These are phyloP conservation scores for Calonectria pseudoreteaudii DNA, from an alignment of 2,329 filamentous ascomycete genomes.

Conservation along the genomic window DNA sequence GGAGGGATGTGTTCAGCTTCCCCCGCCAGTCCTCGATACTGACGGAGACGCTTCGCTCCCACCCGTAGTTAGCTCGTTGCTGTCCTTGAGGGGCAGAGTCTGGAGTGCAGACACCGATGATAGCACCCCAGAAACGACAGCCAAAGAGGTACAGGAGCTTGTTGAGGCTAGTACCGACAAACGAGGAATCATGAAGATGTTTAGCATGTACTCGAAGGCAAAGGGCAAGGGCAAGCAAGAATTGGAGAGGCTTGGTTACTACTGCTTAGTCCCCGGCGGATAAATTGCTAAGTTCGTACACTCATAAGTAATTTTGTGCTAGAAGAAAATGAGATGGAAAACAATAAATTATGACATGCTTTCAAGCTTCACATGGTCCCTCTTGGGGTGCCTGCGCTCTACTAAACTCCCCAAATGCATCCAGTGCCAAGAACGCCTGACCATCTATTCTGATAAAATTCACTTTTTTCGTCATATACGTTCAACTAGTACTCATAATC, in stretches of 20 bases:
- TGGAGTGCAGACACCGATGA: not conserved
- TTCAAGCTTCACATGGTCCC: not conserved
- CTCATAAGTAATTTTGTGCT: not conserved
- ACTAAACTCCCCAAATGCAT: not conserved
- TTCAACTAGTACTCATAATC: not conserved
- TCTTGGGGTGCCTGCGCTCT: not conserved
- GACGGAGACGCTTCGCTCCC: conserved; percentile 29
- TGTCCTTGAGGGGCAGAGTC: conserved; percentile 17
- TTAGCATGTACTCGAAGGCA: conserved; percentile 19
- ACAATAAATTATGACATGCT: not conserved
- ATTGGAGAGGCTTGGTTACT: not conserved
- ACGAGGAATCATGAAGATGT: conserved; percentile 7
- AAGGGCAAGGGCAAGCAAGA: conserved; percentile 3
- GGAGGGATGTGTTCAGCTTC: conserved; percentile 43
- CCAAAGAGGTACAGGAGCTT: not conserved
- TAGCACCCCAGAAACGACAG: not conserved
- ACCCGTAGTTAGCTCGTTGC: conserved; percentile 29
- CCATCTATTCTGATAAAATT: not conserved
- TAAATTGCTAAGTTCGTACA: not conserved
- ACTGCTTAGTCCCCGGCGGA: conserved; percentile 2
- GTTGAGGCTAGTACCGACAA: not conserved
- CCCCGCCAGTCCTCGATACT: conserved; percentile 36
- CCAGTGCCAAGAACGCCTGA: not conserved
- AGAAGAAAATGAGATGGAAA: not conserved
- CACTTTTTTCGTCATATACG: not conserved